Evolutionary conservation across 2,329 filamentous ascomycete genomes (phyloP), one percentile per base, ranked within the genome.

Genomic region (Aspergillus fumigatus): DNA sequence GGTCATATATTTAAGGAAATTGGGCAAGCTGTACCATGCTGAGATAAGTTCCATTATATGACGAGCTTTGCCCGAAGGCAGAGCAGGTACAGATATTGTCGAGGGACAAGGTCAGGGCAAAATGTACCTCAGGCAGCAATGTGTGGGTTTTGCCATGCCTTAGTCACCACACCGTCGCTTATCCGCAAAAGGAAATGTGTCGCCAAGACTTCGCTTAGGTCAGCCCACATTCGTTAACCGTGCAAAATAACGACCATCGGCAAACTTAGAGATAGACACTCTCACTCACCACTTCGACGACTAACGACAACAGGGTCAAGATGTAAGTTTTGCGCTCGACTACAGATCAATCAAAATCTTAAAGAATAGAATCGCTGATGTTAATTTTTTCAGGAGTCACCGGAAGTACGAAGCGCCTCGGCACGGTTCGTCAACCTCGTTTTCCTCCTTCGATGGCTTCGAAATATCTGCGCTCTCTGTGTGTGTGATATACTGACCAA

Each of bases 391-490:
- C 60, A 79, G 76, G 77, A 78, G 75, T 76, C 84, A 87, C 81
- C 79, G 83, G 73, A 87, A 87, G 80, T 87, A 82, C 80, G 85
- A 95, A 86, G 92, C 92, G 78, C 92, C 92, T 77, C 89, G 93
- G 79, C 93, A 97, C 84, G 94, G 93, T 81, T 92, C 88, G 78
- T 84, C 94, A 77, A 87, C 86, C 68, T 90, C 84, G 80, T 80
- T 89, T 77, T 59, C 38, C 48, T 54, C 50, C 50, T 86, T 85
- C 67, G 79, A 57, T 61, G 60, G 55, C 61, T 53, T 65, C 61
- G 59, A 64, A 69, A 66, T 64, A 65, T 68, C 59, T 65, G 66
- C 57, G 64, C 57, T 62, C 51, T 67, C 52, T 56, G 56, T 68
- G 66, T 68, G 63, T 66, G 62, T 56, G 58, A 58, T 63, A 61